Evolutionary conservation across 177 flowering plant species (phyloP), one percentile per base, ranked within the genome.

Genomic region (Vitis hybrid): DNA sequence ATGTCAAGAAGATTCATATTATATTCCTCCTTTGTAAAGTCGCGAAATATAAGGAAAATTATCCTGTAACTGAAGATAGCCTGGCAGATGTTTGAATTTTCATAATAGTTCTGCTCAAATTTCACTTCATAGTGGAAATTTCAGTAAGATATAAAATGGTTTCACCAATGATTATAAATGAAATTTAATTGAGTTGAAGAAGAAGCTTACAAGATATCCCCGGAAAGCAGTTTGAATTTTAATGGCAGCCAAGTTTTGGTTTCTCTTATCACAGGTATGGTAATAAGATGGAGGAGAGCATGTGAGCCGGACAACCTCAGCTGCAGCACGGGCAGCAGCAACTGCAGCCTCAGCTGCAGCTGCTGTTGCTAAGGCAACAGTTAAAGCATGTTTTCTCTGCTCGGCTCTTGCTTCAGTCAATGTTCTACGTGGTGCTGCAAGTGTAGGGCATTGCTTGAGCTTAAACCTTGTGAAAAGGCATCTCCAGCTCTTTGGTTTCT

Each of bases 321-420:
- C 88, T 1, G 92, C 92, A 17, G 88, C 90, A 54, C 80, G 82
- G 18, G 92, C 88, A 12, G 91, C 89, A 11, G 88, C 86, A 12
- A 86, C 81, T 1, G 91, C 89, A 31, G 86, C 91, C 73, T 85
- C 86, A 5, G 89, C 91, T 0, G 89, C 91, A 11, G 82, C 88
- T 28, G 88, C 89, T 0, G 89, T 84, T 11, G 88, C 90, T 18
- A 78, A 49, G 44, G 92, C 90, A 47, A 85, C 90, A 51, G 76
- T 80, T 67, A 86, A 6, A 20, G 88, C 92, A 67, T 80, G 85
- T 71, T 78, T 85, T 66, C 84, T 85, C 75, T 85, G 88, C 75
- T 78, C 86, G 53, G 85, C 88, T 12, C 73, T 76, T 58, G 85
- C 88, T 69, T 82, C 81, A 70, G 52, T 62, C 53, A 83, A 62